A percentile compares a stretch with the other conserved stretches of the same genome.
Conservation (phyloP, 768 basidiomycete species). For the Leccinum rimulosum region DNA sequence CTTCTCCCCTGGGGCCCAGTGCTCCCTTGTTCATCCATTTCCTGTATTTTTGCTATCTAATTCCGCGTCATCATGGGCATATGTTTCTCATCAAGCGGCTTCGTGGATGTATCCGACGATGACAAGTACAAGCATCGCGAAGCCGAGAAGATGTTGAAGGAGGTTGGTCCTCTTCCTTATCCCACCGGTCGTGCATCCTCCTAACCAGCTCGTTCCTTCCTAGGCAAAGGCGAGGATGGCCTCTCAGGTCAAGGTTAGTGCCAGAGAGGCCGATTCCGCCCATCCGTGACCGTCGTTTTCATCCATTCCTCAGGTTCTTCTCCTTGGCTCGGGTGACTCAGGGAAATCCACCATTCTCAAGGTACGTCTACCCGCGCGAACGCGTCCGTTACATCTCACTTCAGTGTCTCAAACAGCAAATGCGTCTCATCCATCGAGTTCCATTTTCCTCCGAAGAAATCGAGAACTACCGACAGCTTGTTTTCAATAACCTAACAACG, state of each 20-base stretch:
- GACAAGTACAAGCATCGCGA: conserved; percentile 64
- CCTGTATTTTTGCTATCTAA: conserved; percentile 6
- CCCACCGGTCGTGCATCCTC: background rate
- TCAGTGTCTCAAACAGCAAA: conserved; percentile 58
- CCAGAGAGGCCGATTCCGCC: background rate
- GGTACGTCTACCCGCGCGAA: conserved; percentile 37
- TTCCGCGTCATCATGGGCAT: conserved; percentile 56
- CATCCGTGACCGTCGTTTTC: background rate
- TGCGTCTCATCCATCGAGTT: conserved; percentile 90
- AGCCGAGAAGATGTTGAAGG: conserved; percentile 75
- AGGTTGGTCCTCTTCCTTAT: conserved; percentile 43
- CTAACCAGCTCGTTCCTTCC: background rate
- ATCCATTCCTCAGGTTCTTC: conserved; percentile 55
- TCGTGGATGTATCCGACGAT: conserved; percentile 62
- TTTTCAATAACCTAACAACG: conserved; percentile 88
- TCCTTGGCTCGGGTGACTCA: conserved; percentile 90
- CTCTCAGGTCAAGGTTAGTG: conserved; percentile 68
- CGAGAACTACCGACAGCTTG: conserved; percentile 86
- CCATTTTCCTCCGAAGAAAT: conserved; percentile 81
- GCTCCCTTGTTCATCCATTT: conserved; percentile 8
- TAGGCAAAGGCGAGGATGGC: conserved; percentile 76
- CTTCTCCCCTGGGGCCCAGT: conserved; percentile 9
- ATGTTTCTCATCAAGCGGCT: conserved; percentile 64
- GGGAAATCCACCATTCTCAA: conserved; percentile 93
- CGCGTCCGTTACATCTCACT: background rate